These are phyloP conservation scores for Metschnikowia baotianmanensis DNA, from an alignment of 805 yeast genomes.

Conservation along the genomic window DNA sequence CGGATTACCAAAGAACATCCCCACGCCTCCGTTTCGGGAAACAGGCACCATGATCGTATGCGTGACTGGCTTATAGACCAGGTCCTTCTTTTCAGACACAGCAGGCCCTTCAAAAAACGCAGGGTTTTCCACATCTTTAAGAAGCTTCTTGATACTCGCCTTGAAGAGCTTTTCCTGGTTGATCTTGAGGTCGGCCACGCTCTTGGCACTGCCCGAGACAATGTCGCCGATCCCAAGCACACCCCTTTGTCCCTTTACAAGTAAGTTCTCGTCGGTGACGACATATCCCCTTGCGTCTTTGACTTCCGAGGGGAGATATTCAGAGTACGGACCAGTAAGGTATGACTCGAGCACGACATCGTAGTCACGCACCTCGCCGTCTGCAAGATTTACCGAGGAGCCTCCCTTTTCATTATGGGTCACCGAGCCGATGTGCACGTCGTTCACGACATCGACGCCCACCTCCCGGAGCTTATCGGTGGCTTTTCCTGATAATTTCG, in stretches of 20 bases:
- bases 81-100: neutral
- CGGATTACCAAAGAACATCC: slow-evolving; percentile 27
- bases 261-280: slow-evolving; percentile 25
- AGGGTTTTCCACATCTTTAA: slow-evolving; percentile 1
- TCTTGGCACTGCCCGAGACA: slow-evolving; percentile 20
- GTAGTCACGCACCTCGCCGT: slow-evolving; percentile 20
- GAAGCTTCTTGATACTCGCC: slow-evolving; percentile 2
- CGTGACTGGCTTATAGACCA: slow-evolving; percentile 5
- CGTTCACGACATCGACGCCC: slow-evolving; percentile 16
- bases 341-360: slow-evolving; percentile 32
- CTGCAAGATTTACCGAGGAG: slow-evolving; percentile 16
- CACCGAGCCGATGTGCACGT: slow-evolving; percentile 14
- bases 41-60: slow-evolving; percentile 31
- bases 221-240: slow-evolving; percentile 40
- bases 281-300: slow-evolving; percentile 30
- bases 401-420: slow-evolving; percentile 1
- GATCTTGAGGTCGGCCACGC: slow-evolving; percentile 27
- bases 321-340: slow-evolving; percentile 31
- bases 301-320: slow-evolving; percentile 24
- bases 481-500: slow-evolving; percentile 7
- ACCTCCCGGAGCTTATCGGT: slow-evolving; percentile 11
- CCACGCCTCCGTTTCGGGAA: slow-evolving; percentile 36
- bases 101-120: neutral
- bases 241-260: slow-evolving; percentile 24
- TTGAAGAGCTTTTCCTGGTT: slow-evolving; percentile 21